Percentiles rank a stretch among this genome's conserved stretches.
Evolutionary conservation across 768 basidiomycete species (phyloP).

Genomic region (Cystoderma amianthinum): DNA sequence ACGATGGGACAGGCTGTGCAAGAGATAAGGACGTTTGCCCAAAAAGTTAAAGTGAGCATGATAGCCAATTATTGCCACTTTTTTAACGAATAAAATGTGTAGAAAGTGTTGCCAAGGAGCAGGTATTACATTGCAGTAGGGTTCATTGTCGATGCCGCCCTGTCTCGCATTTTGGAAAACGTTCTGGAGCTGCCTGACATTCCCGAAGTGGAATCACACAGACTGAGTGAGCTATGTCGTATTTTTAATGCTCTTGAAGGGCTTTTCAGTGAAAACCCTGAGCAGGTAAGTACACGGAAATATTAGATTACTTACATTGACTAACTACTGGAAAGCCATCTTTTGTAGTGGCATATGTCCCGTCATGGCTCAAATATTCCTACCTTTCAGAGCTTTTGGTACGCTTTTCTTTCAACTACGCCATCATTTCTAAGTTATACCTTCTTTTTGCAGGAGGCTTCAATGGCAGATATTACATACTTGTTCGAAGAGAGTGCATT

Average conservation of each 20-base stretch:
- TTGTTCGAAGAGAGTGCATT: constrained; percentile 87
- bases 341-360: constrained; percentile 79
- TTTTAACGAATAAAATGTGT: constrained; percentile 3
- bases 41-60: constrained; percentile 63
- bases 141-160: constrained; percentile 56
- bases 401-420: constrained; percentile 18
- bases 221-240: constrained; percentile 75
- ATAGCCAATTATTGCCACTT: not conserved
- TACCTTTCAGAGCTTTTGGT: constrained; percentile 91
- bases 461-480: constrained; percentile 87
- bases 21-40: constrained; percentile 54
- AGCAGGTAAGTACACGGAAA: constrained; percentile 34
- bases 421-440: constrained; percentile 1
- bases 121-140: constrained; percentile 73
- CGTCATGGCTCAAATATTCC: constrained; percentile 91
- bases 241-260: constrained; percentile 77
- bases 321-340: constrained; percentile 39
- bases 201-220: constrained; percentile 79
- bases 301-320: not conserved
- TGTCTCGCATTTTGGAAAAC: constrained; percentile 63
- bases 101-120: constrained; percentile 66
- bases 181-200: constrained; percentile 80
- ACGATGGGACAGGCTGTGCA: constrained; percentile 57
- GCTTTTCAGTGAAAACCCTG: constrained; percentile 63
- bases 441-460: constrained; percentile 61